phyloP scores from a whole-genome alignment of 352 stramenopile genomes.

The Globisporangium viniferum region DNA sequence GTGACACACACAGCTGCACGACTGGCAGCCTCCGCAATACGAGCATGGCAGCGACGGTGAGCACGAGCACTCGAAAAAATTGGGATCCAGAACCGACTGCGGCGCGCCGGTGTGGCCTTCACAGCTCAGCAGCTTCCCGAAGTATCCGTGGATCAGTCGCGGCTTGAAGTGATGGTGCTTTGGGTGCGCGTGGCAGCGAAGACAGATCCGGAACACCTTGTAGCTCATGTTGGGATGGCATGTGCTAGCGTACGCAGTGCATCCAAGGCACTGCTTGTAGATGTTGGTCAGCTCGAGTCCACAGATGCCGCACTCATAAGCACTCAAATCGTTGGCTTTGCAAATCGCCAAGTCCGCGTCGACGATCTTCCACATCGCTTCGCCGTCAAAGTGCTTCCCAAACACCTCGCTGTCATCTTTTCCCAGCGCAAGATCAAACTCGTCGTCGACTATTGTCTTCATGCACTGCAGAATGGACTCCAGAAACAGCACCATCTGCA shows the following conservation, averaged over 20 bases:
- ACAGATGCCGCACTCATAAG: constrained; percentile 70
- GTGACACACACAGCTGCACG: constrained; percentile 79
- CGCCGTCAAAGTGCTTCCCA: constrained; percentile 69
- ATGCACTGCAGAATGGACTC: constrained; percentile 78
- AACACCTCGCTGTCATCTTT: constrained; percentile 76
- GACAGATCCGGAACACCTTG: constrained; percentile 60
- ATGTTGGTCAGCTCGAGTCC: constrained; percentile 76
- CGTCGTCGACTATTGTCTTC: constrained; percentile 73
- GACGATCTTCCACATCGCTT: constrained; percentile 68
- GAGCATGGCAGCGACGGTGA: constrained; percentile 51
- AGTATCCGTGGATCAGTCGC: constrained; percentile 50
- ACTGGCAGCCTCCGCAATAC: constrained; percentile 76
- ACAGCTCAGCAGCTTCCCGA: constrained; percentile 65
- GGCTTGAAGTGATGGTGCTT: constrained; percentile 78
- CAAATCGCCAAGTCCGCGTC: constrained; percentile 42
- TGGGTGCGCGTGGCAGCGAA: constrained; percentile 67
- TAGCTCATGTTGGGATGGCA: constrained; percentile 66
- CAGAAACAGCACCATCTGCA: constrained; percentile 80
- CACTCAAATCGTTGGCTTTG: constrained; percentile 23
- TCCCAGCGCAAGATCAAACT: constrained; percentile 55
- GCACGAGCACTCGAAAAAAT: constrained; percentile 74
- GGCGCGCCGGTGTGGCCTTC: constrained; percentile 76
- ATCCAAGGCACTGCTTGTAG: constrained; percentile 85
- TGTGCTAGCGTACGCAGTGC: constrained; percentile 56
- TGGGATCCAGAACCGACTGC: constrained; percentile 61